A percentile compares a stretch with the other conserved stretches of the same genome.
phyloP scores from a whole-genome alignment of 768 basidiomycete species.

The Lanmaoa rubissima region DNA sequence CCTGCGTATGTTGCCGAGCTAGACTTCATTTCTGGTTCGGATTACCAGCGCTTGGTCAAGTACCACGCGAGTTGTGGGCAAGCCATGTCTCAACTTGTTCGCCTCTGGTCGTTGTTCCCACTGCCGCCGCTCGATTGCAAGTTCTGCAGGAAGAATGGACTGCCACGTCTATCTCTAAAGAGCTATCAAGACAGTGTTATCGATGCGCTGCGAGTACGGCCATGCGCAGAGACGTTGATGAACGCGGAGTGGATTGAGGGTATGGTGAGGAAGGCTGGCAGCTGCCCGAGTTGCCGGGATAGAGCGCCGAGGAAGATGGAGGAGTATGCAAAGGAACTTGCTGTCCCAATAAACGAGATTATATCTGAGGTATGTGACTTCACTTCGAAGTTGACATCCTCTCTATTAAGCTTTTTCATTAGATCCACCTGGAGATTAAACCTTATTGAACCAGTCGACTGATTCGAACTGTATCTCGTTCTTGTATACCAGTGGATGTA shows the following conservation, averaged over 20 bases:
- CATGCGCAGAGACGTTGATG: constrained; percentile 30
- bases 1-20: constrained; percentile 35
- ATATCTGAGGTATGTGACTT: constrained; percentile 27
- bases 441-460: constrained; percentile 24
- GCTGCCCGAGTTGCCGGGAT: constrained; percentile 29
- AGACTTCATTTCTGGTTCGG: constrained; percentile 37
- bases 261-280: constrained; percentile 31
- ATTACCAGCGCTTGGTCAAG: constrained; percentile 36
- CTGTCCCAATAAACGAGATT: constrained; percentile 27
- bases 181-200: constrained; percentile 35
- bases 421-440: constrained; percentile 31
- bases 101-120: constrained; percentile 32
- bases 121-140: constrained; percentile 34
- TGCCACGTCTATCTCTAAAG: constrained; percentile 32
- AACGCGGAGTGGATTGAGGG: constrained; percentile 32
- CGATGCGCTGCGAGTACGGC: constrained; percentile 31
- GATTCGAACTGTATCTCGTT: constrained; percentile 9
- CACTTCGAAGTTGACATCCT: neutral
- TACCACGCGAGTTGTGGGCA: constrained; percentile 35
- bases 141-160: constrained; percentile 34
- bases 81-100: constrained; percentile 33
- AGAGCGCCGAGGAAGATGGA: constrained; percentile 31
- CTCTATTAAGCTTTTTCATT: neutral
- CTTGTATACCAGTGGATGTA: neutral
- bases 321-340: constrained; percentile 30